phyloP scores from a whole-genome alignment of 768 basidiomycete genomes.

The Heimioporus sp. region DNA sequence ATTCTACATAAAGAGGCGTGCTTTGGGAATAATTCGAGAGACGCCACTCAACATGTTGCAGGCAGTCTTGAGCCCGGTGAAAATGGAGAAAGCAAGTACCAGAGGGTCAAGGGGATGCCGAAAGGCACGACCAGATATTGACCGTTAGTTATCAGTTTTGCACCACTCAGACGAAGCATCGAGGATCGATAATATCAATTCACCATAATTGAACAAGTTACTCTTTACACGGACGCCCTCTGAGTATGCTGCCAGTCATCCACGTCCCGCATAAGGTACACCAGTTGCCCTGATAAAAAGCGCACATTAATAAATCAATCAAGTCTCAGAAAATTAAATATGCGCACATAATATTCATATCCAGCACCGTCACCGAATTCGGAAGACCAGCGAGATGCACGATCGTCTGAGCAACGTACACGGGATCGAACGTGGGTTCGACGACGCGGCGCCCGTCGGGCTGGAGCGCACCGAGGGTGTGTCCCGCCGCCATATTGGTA shows the following conservation, averaged over 20 bases:
- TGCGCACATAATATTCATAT: conserved; percentile 79
- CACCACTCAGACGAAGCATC: no score
- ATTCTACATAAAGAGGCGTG: no score
- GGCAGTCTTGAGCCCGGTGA: no score
- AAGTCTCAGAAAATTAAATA: background rate
- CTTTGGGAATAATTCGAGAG: no score
- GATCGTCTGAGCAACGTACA: conserved; percentile 69
- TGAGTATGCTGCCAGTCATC: conserved; percentile 10
- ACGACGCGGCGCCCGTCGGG: conserved; percentile 56
- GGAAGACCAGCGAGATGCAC: conserved; percentile 73
- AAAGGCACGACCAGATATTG: no score
- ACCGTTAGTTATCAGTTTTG: no score
- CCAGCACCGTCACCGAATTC: conserved; percentile 63
- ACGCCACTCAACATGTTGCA: no score
- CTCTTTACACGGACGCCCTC: no score
- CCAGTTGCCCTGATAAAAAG: conserved; percentile 38
- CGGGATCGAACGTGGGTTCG: conserved; percentile 69
- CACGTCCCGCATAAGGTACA: conserved; percentile 49
- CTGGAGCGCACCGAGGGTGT: conserved; percentile 56
- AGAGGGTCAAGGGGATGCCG: no score
- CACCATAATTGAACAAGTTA: no score
- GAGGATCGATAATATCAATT: no score
- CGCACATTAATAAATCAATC: background rate
- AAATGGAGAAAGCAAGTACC: no score
- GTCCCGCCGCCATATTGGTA: conserved; percentile 53